Evolutionary conservation across 768 basidiomycete species (phyloP).

Genomic region (Russula brevipes): DNA sequence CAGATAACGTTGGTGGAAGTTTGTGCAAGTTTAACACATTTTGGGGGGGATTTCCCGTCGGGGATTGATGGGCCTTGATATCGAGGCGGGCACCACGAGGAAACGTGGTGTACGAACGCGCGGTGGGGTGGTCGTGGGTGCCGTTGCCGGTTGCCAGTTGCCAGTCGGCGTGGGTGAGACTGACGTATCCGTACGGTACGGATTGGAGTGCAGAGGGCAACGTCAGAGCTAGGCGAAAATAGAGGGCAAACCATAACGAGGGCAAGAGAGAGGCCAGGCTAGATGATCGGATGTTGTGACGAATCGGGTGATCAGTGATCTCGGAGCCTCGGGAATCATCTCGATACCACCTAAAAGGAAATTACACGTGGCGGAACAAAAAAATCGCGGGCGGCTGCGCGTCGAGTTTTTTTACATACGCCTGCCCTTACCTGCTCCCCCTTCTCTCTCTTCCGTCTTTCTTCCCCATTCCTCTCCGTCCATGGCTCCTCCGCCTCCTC

Average conservation of each 20-base stretch:
- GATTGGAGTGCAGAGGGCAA: not conserved
- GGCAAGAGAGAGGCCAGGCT: not conserved
- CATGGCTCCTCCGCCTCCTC: conserved; percentile 21
- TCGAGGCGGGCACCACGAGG: conserved; percentile 8
- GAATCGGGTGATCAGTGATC: not conserved
- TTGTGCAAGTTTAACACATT: not conserved
- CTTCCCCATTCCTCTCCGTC: conserved; percentile 4
- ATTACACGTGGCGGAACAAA: conserved; percentile 4
- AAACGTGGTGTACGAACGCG: not conserved
- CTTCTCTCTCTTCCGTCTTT: not conserved
- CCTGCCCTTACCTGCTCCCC: not conserved
- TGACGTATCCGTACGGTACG: not conserved
- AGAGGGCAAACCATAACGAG: not conserved
- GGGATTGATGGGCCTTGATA: not conserved
- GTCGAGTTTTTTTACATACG: conserved; percentile 2
- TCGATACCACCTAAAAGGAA: not conserved
- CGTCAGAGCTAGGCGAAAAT: not conserved
- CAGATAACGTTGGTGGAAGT: not conserved
- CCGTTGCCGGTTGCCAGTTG: too few relatives aligned
- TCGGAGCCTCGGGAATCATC: not conserved
- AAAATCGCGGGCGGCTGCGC: not conserved
- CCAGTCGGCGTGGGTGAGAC: not conserved
- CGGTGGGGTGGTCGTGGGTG: too few relatives aligned
- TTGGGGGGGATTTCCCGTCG: not conserved
- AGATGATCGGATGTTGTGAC: not conserved